Evolutionary conservation across 108 stramenopile genomes (phyloP).

Genomic region (Cyclotella atomus): DNA sequence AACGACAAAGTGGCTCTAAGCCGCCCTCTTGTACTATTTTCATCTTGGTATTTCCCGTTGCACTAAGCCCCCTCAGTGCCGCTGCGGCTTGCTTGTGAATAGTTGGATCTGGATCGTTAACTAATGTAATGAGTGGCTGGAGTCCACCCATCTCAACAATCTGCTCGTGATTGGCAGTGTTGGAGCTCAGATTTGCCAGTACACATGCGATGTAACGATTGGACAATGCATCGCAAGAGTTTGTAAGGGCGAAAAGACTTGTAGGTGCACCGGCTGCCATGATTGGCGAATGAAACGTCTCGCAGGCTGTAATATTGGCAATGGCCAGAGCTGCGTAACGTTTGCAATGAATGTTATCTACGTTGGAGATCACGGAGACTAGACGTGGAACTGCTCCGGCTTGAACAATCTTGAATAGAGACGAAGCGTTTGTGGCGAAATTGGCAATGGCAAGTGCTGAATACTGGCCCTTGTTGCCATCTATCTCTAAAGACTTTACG

Average conservation of each 20-base stretch:
- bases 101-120: slow-evolving; percentile 58
- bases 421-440: slow-evolving; percentile 71
- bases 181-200: slow-evolving; percentile 81
- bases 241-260: slow-evolving; percentile 78
- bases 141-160: slow-evolving; percentile 82
- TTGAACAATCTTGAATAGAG: slow-evolving; percentile 82
- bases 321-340: slow-evolving; percentile 75
- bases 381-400: slow-evolving; percentile 77
- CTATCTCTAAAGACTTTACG: slow-evolving; percentile 56
- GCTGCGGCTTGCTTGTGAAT: slow-evolving; percentile 84
- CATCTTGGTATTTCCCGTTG: slow-evolving; percentile 65
- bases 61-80: slow-evolving; percentile 79
- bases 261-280: slow-evolving; percentile 69
- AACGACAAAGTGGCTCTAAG: slow-evolving; percentile 71
- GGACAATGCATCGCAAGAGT: slow-evolving; percentile 66
- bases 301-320: slow-evolving; percentile 81
- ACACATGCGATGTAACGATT: slow-evolving; percentile 83
- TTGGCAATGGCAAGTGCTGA: slow-evolving; percentile 83
- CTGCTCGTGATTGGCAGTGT: slow-evolving; percentile 67
- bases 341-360: slow-evolving; percentile 24
- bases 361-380: slow-evolving; percentile 43
- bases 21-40: slow-evolving; percentile 89
- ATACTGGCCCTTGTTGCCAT: slow-evolving; percentile 70
- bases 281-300: slow-evolving; percentile 68
- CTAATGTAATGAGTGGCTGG: slow-evolving; percentile 75